These are phyloP conservation scores for Candida oleophila DNA, from an alignment of 805 yeast genomes.

Conservation along the genomic window DNA sequence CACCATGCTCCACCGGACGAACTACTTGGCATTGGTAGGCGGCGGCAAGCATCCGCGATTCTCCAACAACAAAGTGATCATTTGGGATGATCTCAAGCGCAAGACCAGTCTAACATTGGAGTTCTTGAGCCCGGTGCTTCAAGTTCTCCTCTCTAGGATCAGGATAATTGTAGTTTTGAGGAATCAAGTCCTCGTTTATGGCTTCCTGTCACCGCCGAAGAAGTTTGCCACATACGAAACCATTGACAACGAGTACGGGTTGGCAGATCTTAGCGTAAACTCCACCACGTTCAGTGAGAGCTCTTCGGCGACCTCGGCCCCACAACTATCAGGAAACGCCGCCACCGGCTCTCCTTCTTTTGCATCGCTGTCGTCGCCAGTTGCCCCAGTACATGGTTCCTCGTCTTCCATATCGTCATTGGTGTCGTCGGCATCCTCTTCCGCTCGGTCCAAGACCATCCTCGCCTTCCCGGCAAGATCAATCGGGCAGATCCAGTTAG, in stretches of 20 bases:
- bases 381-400: constrained; percentile 2
- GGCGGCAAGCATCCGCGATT: constrained; percentile 82
- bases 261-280: constrained; percentile 54
- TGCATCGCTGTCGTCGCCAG: constrained; percentile 11
- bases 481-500: constrained; percentile 76
- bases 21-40: constrained; percentile 85
- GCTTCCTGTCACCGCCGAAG: constrained; percentile 78
- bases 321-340: not conserved
- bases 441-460: constrained; percentile 20
- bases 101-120: constrained; percentile 71
- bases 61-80: constrained; percentile 74
- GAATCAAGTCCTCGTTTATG: constrained; percentile 69
- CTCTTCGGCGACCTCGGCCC: not conserved
- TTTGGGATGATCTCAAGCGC: constrained; percentile 90
- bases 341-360: not conserved
- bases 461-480: constrained; percentile 78
- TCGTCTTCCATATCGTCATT: constrained; percentile 2
- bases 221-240: constrained; percentile 66
- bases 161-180: constrained; percentile 71
- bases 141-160: constrained; percentile 72
- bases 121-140: constrained; percentile 71
- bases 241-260: constrained; percentile 57
- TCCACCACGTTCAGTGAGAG: constrained; percentile 9
- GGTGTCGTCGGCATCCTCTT: constrained; percentile 4
- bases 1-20: constrained; percentile 85